Evolutionary conservation across 768 basidiomycete species (phyloP).

Genomic region (Naematelia aurantialba): DNA sequence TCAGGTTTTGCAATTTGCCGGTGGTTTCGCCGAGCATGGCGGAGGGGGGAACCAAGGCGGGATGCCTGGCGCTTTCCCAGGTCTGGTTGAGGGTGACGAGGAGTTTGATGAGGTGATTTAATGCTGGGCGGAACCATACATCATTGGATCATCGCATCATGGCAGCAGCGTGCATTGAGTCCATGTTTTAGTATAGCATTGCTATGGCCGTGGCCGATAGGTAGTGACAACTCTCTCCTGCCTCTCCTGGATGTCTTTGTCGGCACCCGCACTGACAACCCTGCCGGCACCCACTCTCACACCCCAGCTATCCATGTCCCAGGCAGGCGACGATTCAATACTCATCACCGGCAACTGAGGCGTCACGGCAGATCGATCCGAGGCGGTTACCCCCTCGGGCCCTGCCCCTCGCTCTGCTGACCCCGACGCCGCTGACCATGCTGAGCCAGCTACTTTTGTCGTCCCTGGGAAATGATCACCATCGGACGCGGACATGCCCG

Average conservation of each 20-base stretch:
- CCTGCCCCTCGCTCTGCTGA: too few species aligned
- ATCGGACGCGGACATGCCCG: too few species aligned
- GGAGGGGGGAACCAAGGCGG: conserved; percentile 8
- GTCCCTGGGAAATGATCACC: too few species aligned
- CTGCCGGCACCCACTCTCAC: background rate
- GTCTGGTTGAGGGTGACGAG: background rate
- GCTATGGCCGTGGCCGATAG: background rate
- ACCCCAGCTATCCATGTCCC: background rate
- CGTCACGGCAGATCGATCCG: background rate
- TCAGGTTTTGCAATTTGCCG: conserved; percentile 13
- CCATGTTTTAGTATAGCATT: background rate
- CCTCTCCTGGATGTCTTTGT: too few species aligned
- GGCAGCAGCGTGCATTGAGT: too few species aligned
- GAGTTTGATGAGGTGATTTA: background rate
- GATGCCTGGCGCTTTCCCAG: conserved; percentile 37
- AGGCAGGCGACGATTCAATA: background rate
- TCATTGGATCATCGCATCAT: too few species aligned
- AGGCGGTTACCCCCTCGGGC: background rate
- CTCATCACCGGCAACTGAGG: background rate
- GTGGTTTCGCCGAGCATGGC: conserved; percentile 5
- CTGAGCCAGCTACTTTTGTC: too few species aligned
- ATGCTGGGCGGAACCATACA: background rate
- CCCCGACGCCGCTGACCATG: too few species aligned
- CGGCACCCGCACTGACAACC: too few species aligned
- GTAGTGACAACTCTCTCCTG: background rate